These are phyloP conservation scores for Asterochloris erici DNA, from an alignment of 139 green algal species.

Conservation along the genomic window DNA sequence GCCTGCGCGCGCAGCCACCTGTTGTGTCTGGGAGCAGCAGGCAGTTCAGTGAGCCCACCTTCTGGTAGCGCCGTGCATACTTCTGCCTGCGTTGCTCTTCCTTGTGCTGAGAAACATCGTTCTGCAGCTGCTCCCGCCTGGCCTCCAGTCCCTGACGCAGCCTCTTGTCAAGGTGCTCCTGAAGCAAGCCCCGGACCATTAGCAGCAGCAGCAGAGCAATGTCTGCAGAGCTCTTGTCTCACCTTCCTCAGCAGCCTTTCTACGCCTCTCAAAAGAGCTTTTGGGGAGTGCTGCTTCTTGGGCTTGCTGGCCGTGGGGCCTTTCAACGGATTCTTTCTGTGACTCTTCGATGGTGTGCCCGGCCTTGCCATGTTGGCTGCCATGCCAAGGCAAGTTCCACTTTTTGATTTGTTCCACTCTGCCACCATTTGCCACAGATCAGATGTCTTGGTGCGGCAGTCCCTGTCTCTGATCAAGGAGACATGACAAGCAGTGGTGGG, in stretches of 20 bases:
- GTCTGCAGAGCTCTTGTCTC: neutral
- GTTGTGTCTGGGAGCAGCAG: too few species aligned
- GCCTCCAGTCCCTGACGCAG: constrained; percentile 44
- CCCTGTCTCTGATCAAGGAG: too few species aligned
- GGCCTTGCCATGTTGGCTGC: too few species aligned
- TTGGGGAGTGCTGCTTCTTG: constrained; percentile 36
- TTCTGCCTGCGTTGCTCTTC: constrained; percentile 52
- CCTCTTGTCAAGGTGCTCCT: constrained; percentile 44
- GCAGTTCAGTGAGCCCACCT: constrained; percentile 29
- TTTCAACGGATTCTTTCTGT: too few species aligned
- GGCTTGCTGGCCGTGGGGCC: neutral
- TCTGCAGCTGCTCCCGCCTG: constrained; percentile 52
- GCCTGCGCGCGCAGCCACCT: too few species aligned
- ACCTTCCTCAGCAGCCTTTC: constrained; percentile 62
- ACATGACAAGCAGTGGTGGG: too few species aligned
- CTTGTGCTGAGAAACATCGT: constrained; percentile 19
- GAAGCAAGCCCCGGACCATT: neutral
- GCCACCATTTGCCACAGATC: too few species aligned
- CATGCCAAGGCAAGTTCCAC: too few species aligned
- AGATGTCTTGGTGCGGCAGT: too few species aligned
- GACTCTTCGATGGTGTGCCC: too few species aligned
- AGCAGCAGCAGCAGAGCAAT: neutral
- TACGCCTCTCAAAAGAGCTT: constrained; percentile 57
- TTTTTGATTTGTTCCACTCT: too few species aligned
- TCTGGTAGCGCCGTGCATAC: constrained; percentile 70